Evolutionary conservation across 139 green algal species (phyloP).

Genomic region (Haematococcus lacustris): DNA sequence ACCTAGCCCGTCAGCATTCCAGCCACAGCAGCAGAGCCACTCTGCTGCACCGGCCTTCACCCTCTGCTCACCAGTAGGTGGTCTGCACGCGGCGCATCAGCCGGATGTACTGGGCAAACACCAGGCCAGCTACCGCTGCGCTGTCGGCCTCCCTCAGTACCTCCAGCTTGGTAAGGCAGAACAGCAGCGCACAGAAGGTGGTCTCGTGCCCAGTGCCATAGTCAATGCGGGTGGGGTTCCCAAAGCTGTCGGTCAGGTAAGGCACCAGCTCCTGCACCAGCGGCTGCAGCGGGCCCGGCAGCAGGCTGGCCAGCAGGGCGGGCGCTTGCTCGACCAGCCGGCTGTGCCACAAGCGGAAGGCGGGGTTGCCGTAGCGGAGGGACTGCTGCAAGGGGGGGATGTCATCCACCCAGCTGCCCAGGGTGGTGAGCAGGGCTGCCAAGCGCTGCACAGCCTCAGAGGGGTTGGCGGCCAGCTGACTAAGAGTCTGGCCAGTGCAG

Average conservation of each 20-base stretch:
- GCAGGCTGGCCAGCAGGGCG: constrained; percentile 33
- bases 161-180: constrained; percentile 81
- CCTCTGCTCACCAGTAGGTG: constrained; percentile 87
- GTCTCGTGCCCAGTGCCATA: constrained; percentile 97
- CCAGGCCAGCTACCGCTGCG: constrained; percentile 33
- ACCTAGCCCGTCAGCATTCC: too few relatives aligned
- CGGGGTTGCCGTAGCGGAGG: constrained; percentile 90
- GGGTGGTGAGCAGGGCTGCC: constrained; percentile 40
- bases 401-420: constrained; percentile 69
- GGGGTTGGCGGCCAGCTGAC: not conserved
- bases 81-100: constrained; percentile 90
- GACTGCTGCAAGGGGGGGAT: constrained; percentile 69
- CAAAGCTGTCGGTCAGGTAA: constrained; percentile 87
- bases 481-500: constrained; percentile 8
- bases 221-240: constrained; percentile 89
- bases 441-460: constrained; percentile 13
- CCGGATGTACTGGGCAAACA: constrained; percentile 70
- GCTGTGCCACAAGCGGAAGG: constrained; percentile 74
- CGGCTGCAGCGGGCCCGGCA: constrained; percentile 27
- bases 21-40: too few relatives aligned
- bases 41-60: too few relatives aligned
- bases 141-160: constrained; percentile 48
- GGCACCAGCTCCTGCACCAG: constrained; percentile 65
- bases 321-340: constrained; percentile 35
- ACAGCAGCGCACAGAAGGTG: constrained; percentile 84